A percentile compares a stretch with the other conserved stretches of the same genome.
Conservation (phyloP, 768 basidiomycete species). For the Sporobolomyces roseus region DNA sequence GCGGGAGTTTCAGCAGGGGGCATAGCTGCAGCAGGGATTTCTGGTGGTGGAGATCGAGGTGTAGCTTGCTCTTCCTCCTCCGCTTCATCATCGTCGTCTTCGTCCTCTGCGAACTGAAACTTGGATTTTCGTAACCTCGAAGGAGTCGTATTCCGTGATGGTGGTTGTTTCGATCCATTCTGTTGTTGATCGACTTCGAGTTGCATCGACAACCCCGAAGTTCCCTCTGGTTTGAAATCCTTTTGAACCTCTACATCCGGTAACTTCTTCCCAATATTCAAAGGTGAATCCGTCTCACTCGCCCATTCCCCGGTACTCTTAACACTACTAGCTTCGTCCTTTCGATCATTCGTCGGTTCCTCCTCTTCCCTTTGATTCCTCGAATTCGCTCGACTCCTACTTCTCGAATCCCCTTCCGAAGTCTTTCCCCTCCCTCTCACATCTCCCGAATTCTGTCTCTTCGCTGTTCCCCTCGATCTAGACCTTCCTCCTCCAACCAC, state of each 20-base stretch:
- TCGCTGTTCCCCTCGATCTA: not conserved
- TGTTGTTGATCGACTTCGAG: slow-evolving; percentile 9
- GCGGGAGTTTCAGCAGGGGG: slow-evolving; percentile 26
- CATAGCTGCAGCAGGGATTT: slow-evolving; percentile 21
- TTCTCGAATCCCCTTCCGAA: not conserved
- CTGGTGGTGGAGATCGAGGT: not conserved
- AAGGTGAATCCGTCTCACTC: slow-evolving; percentile 38
- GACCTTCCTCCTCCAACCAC: slow-evolving; percentile 4
- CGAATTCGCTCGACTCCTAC: not conserved
- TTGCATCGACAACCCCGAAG: slow-evolving; percentile 12
- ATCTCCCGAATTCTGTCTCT: slow-evolving; percentile 1
- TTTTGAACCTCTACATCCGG: slow-evolving; percentile 20
- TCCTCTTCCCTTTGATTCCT: not conserved
- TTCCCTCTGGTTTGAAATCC: not conserved
- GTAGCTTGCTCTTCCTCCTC: not conserved
- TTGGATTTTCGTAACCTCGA: slow-evolving; percentile 17
- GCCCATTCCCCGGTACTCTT: slow-evolving; percentile 35
- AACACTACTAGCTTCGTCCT: too few species aligned
- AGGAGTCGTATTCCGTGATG: not conserved
- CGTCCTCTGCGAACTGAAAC: slow-evolving; percentile 24
- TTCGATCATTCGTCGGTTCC: not conserved
- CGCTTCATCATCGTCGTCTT: slow-evolving; percentile 11
- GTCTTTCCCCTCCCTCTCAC: not conserved
- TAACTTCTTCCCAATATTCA: slow-evolving; percentile 16
- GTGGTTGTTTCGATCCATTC: not conserved